Evolutionary conservation across 768 basidiomycete species (phyloP), one percentile per base, ranked within the genome.

Genomic region (Cystobasidium onofrii): DNA sequence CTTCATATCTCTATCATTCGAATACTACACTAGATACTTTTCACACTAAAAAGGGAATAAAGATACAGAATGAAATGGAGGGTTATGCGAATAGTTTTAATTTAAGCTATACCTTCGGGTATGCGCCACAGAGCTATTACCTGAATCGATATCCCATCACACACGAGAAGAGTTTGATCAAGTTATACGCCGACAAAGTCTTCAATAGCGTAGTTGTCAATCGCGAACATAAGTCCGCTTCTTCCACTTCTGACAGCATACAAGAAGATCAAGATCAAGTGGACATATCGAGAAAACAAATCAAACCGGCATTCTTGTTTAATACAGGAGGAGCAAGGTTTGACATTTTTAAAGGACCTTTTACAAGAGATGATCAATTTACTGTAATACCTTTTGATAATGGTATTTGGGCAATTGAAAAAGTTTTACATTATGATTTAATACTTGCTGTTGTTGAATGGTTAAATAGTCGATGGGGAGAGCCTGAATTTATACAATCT

Each of bases 381-480:
- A 89, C 89, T 0, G 85, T 86, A 0, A 87, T 86, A 6, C 89
- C 91, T 0, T 92, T 89, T 78, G 80, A 82, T 0, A 86, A 91
- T 78, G 74, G 82, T 10, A 89, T 90, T 83, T 74, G 85, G 25
- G 90, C 84, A 80, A 84, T 91, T 71, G 81, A 87, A 29, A 60
- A 17, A 4, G 29, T 4, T 12, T 34, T 60, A 27, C 17, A 60
- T 60, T 60, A 60, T 4, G 81, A 85, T 54, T 82, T 91, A 41
- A 80, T 84, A 0, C 80, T 85, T 18, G 79, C 81, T 29, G 79
- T 85, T 36, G 89, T 88, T 2, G 67, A 36, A 54, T 67, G 60
- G 18, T 73, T 80, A 7, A 79, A 79, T 64, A 41, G 69, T 44
- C 50, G 61, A 3, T n/a, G 23, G 18, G 69, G 69, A n/a, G 69